phyloP scores from a whole-genome alignment of 2,329 filamentous ascomycete genomes.

The Penicillium hordei region DNA sequence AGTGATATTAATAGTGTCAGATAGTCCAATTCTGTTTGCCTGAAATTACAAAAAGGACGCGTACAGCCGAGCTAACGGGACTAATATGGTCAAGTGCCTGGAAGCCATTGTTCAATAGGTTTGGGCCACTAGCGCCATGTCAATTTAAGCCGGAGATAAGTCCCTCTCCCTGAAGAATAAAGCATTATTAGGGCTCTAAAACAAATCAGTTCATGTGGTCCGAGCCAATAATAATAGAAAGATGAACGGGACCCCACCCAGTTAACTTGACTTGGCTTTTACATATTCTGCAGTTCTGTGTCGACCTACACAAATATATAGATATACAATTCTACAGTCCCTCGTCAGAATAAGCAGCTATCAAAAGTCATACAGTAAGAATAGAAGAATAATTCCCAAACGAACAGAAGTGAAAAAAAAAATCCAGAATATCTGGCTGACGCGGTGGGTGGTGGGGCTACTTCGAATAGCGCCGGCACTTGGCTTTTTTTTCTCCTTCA shows the following conservation, averaged over 20 bases:
- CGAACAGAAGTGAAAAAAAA: not conserved
- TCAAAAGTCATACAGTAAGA: not conserved
- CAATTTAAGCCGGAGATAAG: slow-evolving; percentile 15
- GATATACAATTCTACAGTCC: not conserved
- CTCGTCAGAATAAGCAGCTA: not conserved
- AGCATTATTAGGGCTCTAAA: slow-evolving; percentile 18
- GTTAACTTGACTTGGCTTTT: slow-evolving; percentile 13
- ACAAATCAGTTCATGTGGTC: slow-evolving; percentile 11
- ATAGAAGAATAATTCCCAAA: not conserved
- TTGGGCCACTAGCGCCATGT: slow-evolving; percentile 10
- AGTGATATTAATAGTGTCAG: slow-evolving; percentile 15
- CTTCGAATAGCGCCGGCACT: slow-evolving; percentile 19
- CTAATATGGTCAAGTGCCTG: slow-evolving; percentile 5
- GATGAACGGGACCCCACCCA: slow-evolving; percentile 10
- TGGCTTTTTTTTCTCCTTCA: slow-evolving; percentile 1
- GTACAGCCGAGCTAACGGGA: slow-evolving; percentile 16
- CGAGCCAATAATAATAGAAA: slow-evolving; percentile 5
- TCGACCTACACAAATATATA: not conserved
- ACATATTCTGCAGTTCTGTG: not conserved
- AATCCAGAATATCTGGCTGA: slow-evolving; percentile 14
- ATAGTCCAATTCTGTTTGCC: slow-evolving; percentile 14
- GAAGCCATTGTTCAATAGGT: not conserved
- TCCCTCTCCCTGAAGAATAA: not conserved
- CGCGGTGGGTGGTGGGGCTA: slow-evolving; percentile 22
- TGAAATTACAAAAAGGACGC: slow-evolving; percentile 17